Base-by-base conservation (phyloP, 768 basidiomycete species). In the Naganishia vaughanmartiniae region DNA sequence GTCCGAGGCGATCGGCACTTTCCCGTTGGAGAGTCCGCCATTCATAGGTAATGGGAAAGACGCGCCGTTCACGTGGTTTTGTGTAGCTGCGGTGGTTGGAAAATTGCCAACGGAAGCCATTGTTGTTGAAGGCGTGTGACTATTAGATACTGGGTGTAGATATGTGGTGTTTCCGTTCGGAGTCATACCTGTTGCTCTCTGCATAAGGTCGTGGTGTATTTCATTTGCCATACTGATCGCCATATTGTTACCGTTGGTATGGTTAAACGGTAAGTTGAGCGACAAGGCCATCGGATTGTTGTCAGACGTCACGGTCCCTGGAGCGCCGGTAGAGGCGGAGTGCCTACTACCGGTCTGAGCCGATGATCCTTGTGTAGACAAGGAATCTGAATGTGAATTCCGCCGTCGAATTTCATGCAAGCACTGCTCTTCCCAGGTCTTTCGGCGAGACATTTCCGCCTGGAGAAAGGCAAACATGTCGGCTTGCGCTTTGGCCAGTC, bases 401-500 rank as follows among this genome's bases (percentile, higher is more conserved):
- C 45, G 15, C 56, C 42, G 57, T 42, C 30, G 24, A 26, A 69
- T 36, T 39, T 69, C 68, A 19, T 60, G 57, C 30, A 46, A 17
- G 15, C 57, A 30, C 15, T 56, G 39, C 7, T 57, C 68, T 45
- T 69, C 68, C 68, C 68, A 69, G 31, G 57, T 56, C 42, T 57
- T 55, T 48, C 68, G 30, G 21, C 68, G 55, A 34, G 55, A 45
- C 45, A 69, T 24, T 42, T 69, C 68, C 30, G 42, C 45, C 7
- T 69, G 68, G 9, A 69, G 68, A 21, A 31, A 69, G 14, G 45
- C 36, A 31, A 69, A 36, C 39, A 69, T 56, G 7, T 69, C 68
- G 15, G 36, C 34, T 26, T 69, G 68, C 0, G 57, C 57, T 28
- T 69, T 69, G 36, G 31, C 53, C n/a, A 69, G 56, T 30, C 34